phyloP scores from a whole-genome alignment of 495 filamentous ascomycete species.

The Collariella sp. region DNA sequence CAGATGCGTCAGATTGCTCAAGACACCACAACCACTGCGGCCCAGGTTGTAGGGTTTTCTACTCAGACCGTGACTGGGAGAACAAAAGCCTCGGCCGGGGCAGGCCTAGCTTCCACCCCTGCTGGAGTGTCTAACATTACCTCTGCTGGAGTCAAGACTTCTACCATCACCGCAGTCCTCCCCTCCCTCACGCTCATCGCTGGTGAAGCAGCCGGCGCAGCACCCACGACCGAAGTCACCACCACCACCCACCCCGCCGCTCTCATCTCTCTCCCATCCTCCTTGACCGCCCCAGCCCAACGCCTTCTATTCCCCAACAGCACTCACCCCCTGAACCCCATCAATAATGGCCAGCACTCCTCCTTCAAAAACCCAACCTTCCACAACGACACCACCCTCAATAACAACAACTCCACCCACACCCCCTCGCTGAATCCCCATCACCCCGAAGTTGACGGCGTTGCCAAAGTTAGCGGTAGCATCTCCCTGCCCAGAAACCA shows the following conservation, averaged over 20 bases:
- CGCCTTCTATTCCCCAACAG: constrained; percentile 1
- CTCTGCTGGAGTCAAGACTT: not conserved
- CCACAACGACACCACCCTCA: not conserved
- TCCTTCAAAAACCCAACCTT: not conserved
- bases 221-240: not conserved
- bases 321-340: not conserved
- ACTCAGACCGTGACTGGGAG: constrained; percentile 1
- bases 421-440: not conserved
- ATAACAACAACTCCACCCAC: not conserved
- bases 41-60: constrained; percentile 2
- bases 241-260: not conserved
- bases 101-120: not conserved
- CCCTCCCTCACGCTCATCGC: not conserved
- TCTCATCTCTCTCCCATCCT: not conserved
- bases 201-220: not conserved
- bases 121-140: not conserved
- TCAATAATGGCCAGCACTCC: not conserved
- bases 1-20: not conserved
- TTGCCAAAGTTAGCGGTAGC: too few species aligned
- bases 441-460: too few species aligned
- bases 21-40: not conserved
- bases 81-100: not conserved
- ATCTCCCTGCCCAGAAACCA: too few species aligned
- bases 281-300: not conserved
- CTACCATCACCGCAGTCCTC: not conserved